Evolutionary conservation across 2,329 filamentous ascomycete species (phyloP), one percentile per base, ranked within the genome.

Genomic region (Calonectria crousiana): DNA sequence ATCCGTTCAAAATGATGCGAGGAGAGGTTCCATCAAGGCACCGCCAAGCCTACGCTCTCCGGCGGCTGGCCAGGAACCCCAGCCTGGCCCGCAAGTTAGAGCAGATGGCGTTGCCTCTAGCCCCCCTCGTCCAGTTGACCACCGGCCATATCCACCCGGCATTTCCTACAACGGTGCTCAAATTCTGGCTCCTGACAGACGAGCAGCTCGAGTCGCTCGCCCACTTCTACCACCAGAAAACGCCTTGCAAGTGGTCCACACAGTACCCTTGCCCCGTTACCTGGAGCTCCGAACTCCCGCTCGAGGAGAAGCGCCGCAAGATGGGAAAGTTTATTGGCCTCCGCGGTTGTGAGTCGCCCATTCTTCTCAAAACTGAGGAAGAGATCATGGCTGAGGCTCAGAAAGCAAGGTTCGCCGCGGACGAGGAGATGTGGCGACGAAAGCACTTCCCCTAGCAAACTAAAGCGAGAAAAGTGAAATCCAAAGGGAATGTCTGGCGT

Each of bases 301-400:
- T 92, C 32, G 90, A 92, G 83, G 89, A 95, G 81, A 95, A 95
- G 87, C 88, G 93, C 75, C 87, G 93, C 75, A 92, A 92, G 84
- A 91, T 95, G 81, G 94, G 93, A 58, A 88, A 90, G 78, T 95
- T 95, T 78, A 95, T 95, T 81, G 94, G 94, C 16, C 85, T 95
- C 71, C 85, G 91, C 66, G 93, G 92, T 2, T 88, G 87, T 75
- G 85, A 88, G 49, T 82, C 82, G 23, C 86, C 87, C 13, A 74
- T 80, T 67, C 69, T 82, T 62, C 76, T 85, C 74, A 85, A 84
- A 81, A 84, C 84, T 11, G 87, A 90, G 78, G 87, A 90, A 44
- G 87, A 90, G 76, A 86, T 90, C 71, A 77, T 85, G 58, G 85
- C 85, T 67, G 86, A 87, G 69, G 88, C 86, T 11, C 80, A 86